These are phyloP conservation scores for Posidonia australis DNA, from an alignment of 106 monocot species.

Conservation along the genomic window DNA sequence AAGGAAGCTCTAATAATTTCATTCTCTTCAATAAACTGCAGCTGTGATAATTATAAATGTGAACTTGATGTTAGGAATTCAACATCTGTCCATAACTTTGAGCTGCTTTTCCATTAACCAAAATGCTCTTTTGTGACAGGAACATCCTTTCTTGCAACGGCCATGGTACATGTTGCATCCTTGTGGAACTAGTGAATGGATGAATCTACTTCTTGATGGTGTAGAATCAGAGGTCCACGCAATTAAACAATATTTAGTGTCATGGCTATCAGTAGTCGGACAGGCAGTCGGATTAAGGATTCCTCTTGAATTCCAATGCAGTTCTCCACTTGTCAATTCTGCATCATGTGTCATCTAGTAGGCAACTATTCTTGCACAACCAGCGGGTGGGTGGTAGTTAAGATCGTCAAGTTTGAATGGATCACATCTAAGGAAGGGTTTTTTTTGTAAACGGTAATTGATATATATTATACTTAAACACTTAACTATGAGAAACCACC, in stretches of 20 bases:
- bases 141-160: conserved; percentile 70
- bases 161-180: conserved; percentile 90
- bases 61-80: not conserved
- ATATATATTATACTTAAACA: too few relatives aligned
- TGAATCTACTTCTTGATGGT: conserved; percentile 46
- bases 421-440: too few relatives aligned
- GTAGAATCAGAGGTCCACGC: not conserved
- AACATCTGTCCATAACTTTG: not conserved
- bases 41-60: not conserved
- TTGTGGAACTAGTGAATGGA: conserved; percentile 87
- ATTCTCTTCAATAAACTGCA: not conserved
- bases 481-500: too few relatives aligned
- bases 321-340: too few relatives aligned
- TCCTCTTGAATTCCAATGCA: conserved; percentile 40
- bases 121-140: conserved; percentile 29
- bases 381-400: too few relatives aligned
- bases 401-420: too few relatives aligned
- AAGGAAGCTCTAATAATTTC: not conserved
- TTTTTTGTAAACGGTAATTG: too few relatives aligned
- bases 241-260: conserved; percentile 33
- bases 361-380: too few relatives aligned
- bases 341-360: too few relatives aligned
- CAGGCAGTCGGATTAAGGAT: conserved; percentile 65
- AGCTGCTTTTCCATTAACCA: not conserved
- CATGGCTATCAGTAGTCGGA: conserved; percentile 81